A percentile compares a stretch with the other conserved stretches of the same genome.
phyloP scores from a whole-genome alignment of 2,329 filamentous ascomycete genomes.

The Diaporthe ilicicola region DNA sequence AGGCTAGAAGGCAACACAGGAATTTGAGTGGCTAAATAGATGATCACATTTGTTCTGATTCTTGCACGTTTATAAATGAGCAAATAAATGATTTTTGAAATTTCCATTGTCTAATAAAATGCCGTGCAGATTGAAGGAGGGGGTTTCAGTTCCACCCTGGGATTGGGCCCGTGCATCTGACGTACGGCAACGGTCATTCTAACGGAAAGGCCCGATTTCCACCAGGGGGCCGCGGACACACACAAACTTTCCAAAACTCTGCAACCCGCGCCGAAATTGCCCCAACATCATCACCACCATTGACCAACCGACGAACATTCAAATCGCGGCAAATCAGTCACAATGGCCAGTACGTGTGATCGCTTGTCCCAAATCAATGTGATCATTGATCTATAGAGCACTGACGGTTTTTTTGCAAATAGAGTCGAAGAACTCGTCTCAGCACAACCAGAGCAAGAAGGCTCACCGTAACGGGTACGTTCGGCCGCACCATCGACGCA shows the following conservation, averaged over 20 bases:
- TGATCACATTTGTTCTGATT: not conserved
- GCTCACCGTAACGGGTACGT: constrained; percentile 98
- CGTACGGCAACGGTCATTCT: not conserved
- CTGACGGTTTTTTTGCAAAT: constrained; percentile 42
- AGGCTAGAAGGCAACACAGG: not conserved
- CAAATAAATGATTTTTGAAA: not conserved
- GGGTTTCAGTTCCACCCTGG: too few species aligned
- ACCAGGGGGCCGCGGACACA: constrained; percentile 13
- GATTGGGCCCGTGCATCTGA: not conserved
- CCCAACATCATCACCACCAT: constrained; percentile 28
- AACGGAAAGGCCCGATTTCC: constrained; percentile 6
- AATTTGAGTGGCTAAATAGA: not conserved
- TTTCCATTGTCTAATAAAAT: not conserved
- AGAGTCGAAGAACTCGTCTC: constrained; percentile 99
- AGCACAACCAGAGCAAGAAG: constrained; percentile 99
- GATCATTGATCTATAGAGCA: constrained; percentile 21
- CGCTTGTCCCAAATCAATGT: not conserved
- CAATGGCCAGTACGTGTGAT: constrained; percentile 74
- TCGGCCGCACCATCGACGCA: constrained; percentile 30
- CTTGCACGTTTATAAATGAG: not conserved
- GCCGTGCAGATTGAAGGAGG: not conserved
- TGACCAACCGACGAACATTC: constrained; percentile 32
- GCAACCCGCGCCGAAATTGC: constrained; percentile 30
- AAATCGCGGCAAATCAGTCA: constrained; percentile 56
- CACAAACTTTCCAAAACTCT: constrained; percentile 36